Percentiles rank a stretch among this genome's conserved stretches.
Conservation (phyloP, 1,284 basidiomycete species). For the Ceratorhiza oryzae-sativae region DNA sequence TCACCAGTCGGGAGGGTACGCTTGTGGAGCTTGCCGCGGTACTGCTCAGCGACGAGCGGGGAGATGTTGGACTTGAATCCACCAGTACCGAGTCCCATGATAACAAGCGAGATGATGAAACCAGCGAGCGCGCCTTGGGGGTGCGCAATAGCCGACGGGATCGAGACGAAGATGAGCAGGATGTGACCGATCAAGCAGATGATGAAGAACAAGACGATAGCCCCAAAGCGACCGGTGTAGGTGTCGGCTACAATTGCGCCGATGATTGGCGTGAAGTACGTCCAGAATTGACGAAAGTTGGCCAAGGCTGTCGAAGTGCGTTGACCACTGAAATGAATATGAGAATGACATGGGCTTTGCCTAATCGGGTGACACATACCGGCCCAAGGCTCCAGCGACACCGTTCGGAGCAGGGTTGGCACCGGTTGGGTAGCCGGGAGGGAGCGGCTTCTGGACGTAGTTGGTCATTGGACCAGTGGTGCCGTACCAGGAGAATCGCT, state of each 20-base stretch:
- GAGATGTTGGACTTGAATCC: slow-evolving; percentile 84
- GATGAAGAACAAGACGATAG: slow-evolving; percentile 49
- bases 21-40: slow-evolving; percentile 48
- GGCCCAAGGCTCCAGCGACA: slow-evolving; percentile 45
- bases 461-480: slow-evolving; percentile 43
- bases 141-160: slow-evolving; percentile 53
- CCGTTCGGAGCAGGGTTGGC: slow-evolving; percentile 48
- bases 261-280: slow-evolving; percentile 50
- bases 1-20: slow-evolving; percentile 66
- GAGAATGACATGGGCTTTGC: slow-evolving; percentile 1
- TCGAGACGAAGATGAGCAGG: slow-evolving; percentile 54
- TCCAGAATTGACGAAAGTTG: slow-evolving; percentile 50
- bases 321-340: slow-evolving; percentile 44
- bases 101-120: slow-evolving; percentile 56
- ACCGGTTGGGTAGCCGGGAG: slow-evolving; percentile 48
- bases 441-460: slow-evolving; percentile 43
- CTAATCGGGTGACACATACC: slow-evolving; percentile 23
- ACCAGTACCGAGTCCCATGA: slow-evolving; percentile 76
- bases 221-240: slow-evolving; percentile 53
- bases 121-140: slow-evolving; percentile 51
- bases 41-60: slow-evolving; percentile 81
- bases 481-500: slow-evolving; percentile 78
- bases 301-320: slow-evolving; percentile 47
- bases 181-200: slow-evolving; percentile 52
- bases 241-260: slow-evolving; percentile 51